Base-by-base conservation (phyloP, 805 yeast genomes). In the Cyberlindnera mycetangii region DNA sequence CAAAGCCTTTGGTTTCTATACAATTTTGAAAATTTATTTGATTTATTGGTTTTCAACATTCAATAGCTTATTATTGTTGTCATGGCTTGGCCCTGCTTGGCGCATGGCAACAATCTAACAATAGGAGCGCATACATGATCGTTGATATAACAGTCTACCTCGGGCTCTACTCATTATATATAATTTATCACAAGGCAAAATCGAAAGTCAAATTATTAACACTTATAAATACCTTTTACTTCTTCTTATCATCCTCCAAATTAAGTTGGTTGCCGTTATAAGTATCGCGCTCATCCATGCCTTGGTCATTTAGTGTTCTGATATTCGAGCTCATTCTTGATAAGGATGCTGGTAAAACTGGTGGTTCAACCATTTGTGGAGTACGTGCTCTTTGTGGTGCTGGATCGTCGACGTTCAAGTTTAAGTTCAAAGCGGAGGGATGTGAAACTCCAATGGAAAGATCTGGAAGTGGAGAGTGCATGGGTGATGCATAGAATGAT, bases 251-350 rank as follows among this genome's bases (percentile, higher is more conserved):
- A 51, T 78, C 81, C 52, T 79, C 80, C 38, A 81, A 53, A 48
- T 70, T 72, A 30, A 77, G 57, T 15, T 67, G 70, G 55, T 80
- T 81, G 1, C 85, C 85, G 53, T 81, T 80, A 53, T 78, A 81
- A 1, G 81, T 75, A 21, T 66, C 57, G 28, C 76, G 62, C 18
- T 71, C 73, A 16, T 67, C 68, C 6, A 58, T 55, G 9, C 58
- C 38, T 19, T 58, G 55, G 20, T 51, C 46, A 35, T 55, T 59
- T 54, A 68, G 18, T 45, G 66, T 55, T 58, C 65, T 34, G 41
- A 53, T 45, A 46, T 66, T 38, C 2, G 49, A 44, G 41, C 45
- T 43, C 45, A 50, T 47, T 39, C 54, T 44, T 6, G 54, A 50
- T 5, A 47, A 22, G 1, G 52, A 17, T 8, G 45, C 47, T 1